Evolutionary conservation across 371 early-diverging fungal species (phyloP), one percentile per base, ranked within the genome.

Genomic region (Basidiobolus heterosporus): DNA sequence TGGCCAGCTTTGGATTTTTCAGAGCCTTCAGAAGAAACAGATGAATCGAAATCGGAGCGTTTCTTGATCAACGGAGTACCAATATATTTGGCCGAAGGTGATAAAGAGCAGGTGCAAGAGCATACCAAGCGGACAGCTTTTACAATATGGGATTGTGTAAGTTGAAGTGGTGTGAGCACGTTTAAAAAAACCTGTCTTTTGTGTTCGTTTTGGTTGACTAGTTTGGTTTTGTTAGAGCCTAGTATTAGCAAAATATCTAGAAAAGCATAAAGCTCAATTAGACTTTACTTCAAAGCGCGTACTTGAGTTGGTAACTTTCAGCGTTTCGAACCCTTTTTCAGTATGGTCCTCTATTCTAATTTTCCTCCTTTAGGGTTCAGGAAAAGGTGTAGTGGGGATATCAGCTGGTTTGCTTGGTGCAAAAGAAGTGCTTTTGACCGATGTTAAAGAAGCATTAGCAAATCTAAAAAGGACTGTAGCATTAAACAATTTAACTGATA

Each of bases 311-410:
- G 49, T 52, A 46, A 47, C 13, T 30, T 14, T 36, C 7, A 23
- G 9, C 9, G 8, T 13, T 22, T 22, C n/a, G n/a, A n/a, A n/a
- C n/a, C n/a, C n/a, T n/a, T n/a, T n/a, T n/a, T n/a, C n/a, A n/a
- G n/a, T n/a, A n/a, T n/a, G n/a, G n/a, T n/a, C 14, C 8, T 50
- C 11, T 22, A n/a, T 20, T 36, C 8, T 38, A 18, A 7, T 15
- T 11, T 19, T 18, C 14, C 18, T 47, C 5, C 7, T 22, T 7
- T 36, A 56, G 56, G 61, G 61, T n/a, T 21, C 60, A 0, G 61
- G 61, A 16, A 48, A 53, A 44, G 64, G 63, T 17, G 30, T 60
- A 11, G 58, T 56, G 20, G 64, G 63, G 22, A 19, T 60, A 16
- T 18, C 59, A 9, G 21, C 51, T 30, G 42, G 43, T 16, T 30